Base-by-base conservation (phyloP, 1,284 basidiomycete genomes). In the Trichosporon faecale region DNA sequence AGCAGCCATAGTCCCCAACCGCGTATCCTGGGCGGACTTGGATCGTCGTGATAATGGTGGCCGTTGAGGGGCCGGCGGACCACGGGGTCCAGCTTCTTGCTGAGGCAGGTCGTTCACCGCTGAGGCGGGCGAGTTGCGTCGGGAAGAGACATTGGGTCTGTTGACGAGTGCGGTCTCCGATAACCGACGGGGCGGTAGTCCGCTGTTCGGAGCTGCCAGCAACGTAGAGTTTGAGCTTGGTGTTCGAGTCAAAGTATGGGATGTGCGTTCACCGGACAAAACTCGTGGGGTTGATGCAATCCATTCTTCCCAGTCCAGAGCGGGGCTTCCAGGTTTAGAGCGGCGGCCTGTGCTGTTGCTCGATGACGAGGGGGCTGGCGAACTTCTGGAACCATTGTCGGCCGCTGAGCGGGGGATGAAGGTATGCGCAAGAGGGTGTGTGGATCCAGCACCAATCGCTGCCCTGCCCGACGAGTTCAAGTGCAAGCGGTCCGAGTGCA, bases 81-180 rank as follows among this genome's bases (percentile, higher is more conserved):
- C 57, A 18, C 49, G 49, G 49, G 21, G 49, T 52, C 49, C 49
- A 25, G 49, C n/a, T 12, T 61, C 57, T 18, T 61, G 27, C 57
- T n/a, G 27, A 61, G 57, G 57, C 27, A 61, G 57, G 5, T 61
- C 57, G 29, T 18, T 61, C 57, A 61, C 57, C 18, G 57, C 57
- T 29, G 57, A 61, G 27, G 57, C 57, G 18, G 57, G 57, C 57
- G 57, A 61, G 29, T 61, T 61, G 57, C 57, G 57, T 3, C 57
- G 57, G 16, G 29, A 61, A 31, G 65, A 60, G 6, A 44, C 67
- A 68, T 70, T 63, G 4, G 71, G 61, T 21, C 67, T 21, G 9
- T 64, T 65, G 21, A 64, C 40, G 16, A 70, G 40, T 12, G 71
- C 71, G 1, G 72, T 70, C 31, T 73, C 72, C 5, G 72, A 73